These are phyloP conservation scores for Boechera divaricarpa DNA, from an alignment of 345 rosid genomes.

Conservation along the genomic window DNA sequence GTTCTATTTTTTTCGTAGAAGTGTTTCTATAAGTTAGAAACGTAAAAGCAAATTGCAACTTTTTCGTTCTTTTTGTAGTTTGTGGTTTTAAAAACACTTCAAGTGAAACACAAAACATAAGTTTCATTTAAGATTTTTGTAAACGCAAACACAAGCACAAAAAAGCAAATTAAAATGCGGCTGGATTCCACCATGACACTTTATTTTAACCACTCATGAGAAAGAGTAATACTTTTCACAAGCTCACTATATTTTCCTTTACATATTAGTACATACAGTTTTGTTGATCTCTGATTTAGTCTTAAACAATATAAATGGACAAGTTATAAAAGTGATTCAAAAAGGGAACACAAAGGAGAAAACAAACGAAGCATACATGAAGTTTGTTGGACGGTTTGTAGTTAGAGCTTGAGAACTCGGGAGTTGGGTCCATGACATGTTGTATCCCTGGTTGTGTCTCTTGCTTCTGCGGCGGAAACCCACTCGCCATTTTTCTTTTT, in stretches of 20 bases:
- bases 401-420: slow-evolving; percentile 54
- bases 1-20: no score
- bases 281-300: neutral
- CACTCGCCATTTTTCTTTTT: slow-evolving; percentile 61
- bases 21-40: no score
- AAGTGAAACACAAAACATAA: no score
- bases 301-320: neutral
- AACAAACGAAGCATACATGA: slow-evolving; percentile 40
- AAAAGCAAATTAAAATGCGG: no score
- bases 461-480: slow-evolving; percentile 74
- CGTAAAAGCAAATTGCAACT: no score
- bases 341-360: neutral
- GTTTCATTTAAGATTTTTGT: no score
- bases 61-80: no score
- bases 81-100: no score
- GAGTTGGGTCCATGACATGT: slow-evolving; percentile 69
- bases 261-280: neutral
- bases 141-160: no score
- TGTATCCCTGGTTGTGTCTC: slow-evolving; percentile 69
- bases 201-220: no score
- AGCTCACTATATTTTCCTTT: neutral
- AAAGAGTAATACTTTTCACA: no score
- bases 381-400: slow-evolving; percentile 76
- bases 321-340: neutral
- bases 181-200: no score